phyloP scores from a whole-genome alignment of 2,329 filamentous ascomycete genomes.

The Beauveria sp. region DNA sequence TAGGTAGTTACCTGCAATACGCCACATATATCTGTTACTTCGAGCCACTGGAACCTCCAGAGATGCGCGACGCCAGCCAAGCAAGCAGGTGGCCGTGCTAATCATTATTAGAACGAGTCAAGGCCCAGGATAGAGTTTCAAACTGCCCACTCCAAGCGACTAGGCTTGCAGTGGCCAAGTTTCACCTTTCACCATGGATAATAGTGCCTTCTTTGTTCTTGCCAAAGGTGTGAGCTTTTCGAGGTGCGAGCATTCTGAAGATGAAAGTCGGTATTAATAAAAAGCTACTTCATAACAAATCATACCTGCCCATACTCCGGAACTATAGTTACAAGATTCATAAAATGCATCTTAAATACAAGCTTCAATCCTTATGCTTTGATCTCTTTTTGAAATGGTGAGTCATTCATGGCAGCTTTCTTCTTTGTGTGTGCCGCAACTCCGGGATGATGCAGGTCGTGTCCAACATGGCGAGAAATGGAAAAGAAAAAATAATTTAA shows the following conservation, averaged over 20 bases:
- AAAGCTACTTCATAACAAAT: not conserved
- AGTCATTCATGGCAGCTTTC: conserved; percentile 1
- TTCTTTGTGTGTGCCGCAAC: conserved; percentile 1
- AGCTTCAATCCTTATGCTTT: not conserved
- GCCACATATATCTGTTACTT: not conserved
- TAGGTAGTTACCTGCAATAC: not conserved
- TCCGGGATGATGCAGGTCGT: conserved; percentile 9
- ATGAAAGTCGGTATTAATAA: conserved; percentile 2
- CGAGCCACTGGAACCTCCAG: not conserved
- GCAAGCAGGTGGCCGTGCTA: not conserved
- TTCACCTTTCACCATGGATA: too few relatives aligned
- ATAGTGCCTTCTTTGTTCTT: too few relatives aligned
- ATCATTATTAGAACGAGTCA: not conserved
- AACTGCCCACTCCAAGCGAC: not conserved
- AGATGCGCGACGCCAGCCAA: too few relatives aligned
- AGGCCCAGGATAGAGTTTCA: conserved; percentile 2
- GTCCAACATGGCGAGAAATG: conserved; percentile 5
- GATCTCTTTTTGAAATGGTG: not conserved
- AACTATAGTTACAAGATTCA: conserved; percentile 11
- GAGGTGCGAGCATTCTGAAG: not conserved
- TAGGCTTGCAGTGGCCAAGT: too few relatives aligned
- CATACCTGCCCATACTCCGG: conserved; percentile 3
- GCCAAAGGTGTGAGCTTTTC: too few relatives aligned
- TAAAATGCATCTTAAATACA: conserved; percentile 8
- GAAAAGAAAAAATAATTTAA: not conserved